phyloP scores from a whole-genome alignment of 768 basidiomycete genomes.

The Plicaturopsis crispa region DNA sequence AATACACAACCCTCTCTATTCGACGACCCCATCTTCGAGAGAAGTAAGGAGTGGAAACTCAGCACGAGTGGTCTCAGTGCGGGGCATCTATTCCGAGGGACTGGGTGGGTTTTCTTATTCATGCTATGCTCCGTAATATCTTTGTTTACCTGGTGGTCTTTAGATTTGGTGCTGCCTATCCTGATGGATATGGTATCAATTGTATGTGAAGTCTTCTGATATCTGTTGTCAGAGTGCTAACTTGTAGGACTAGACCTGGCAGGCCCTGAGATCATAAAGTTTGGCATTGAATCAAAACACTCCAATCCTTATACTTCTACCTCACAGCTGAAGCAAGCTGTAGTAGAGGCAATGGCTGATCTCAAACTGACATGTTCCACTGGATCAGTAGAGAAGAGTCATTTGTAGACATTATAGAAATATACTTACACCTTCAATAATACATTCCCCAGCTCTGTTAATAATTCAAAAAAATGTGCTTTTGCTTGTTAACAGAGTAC shows the following conservation, averaged over 20 bases:
- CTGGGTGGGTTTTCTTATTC: constrained; percentile 44
- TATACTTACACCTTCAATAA: constrained; percentile 4
- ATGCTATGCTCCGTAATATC: not conserved
- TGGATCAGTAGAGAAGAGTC: constrained; percentile 15
- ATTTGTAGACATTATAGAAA: constrained; percentile 2
- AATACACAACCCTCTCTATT: constrained; percentile 60
- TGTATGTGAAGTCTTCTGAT: constrained; percentile 43
- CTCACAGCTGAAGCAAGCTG: constrained; percentile 48
- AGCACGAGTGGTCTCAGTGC: constrained; percentile 88
- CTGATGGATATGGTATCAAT: constrained; percentile 91
- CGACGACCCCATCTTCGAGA: constrained; percentile 67
- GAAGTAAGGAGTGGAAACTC: constrained; percentile 79
- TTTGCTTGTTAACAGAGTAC: not conserved
- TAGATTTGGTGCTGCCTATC: constrained; percentile 73
- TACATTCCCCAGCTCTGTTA: not conserved
- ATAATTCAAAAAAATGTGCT: not conserved
- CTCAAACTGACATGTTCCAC: constrained; percentile 52
- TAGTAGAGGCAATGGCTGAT: constrained; percentile 57
- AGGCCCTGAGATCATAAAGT: constrained; percentile 73
- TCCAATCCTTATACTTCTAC: constrained; percentile 69
- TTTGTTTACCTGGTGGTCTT: constrained; percentile 5
- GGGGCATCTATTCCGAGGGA: constrained; percentile 81
- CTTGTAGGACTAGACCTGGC: constrained; percentile 55
- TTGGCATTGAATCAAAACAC: constrained; percentile 89
- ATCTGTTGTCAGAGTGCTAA: constrained; percentile 4